Conservation (phyloP, 148 eudicot species). For the Camellia sinensis region DNA sequence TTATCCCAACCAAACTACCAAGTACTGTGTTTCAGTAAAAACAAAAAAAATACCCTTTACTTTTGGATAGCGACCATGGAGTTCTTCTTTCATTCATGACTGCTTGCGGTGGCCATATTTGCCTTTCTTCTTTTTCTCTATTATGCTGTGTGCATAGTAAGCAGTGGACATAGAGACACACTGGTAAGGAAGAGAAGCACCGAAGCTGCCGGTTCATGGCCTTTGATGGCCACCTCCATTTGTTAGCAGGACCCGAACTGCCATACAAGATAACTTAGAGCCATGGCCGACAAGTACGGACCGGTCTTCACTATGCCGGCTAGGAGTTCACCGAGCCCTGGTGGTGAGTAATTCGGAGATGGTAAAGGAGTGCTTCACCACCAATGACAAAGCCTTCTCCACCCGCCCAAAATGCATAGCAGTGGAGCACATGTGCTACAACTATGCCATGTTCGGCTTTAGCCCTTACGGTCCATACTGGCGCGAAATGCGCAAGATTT, state of each 20-base stretch:
- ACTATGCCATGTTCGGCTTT: conserved; percentile 35
- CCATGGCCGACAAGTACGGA: conserved; percentile 38
- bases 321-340: conserved; percentile 32
- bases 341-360: conserved; percentile 42
- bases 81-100: neutral
- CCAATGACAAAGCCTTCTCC: conserved; percentile 32
- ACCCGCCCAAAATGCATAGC: conserved; percentile 24
- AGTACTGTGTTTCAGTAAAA: no score
- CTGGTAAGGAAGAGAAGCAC: neutral
- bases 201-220: neutral
- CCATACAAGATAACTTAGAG: neutral
- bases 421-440: conserved; percentile 24
- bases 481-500: conserved; percentile 40
- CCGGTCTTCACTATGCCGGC: conserved; percentile 31
- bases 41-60: no score
- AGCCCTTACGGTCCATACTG: conserved; percentile 37
- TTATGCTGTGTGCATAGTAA: neutral
- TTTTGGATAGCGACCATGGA: conserved; percentile 1
- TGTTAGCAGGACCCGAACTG: neutral
- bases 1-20: no score
- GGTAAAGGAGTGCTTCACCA: conserved; percentile 40
- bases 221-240: neutral
- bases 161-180: no score
- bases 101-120: neutral
- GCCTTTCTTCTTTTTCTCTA: neutral